Conservation (phyloP, 1,284 basidiomycete species). For the Naganishia albida region DNA sequence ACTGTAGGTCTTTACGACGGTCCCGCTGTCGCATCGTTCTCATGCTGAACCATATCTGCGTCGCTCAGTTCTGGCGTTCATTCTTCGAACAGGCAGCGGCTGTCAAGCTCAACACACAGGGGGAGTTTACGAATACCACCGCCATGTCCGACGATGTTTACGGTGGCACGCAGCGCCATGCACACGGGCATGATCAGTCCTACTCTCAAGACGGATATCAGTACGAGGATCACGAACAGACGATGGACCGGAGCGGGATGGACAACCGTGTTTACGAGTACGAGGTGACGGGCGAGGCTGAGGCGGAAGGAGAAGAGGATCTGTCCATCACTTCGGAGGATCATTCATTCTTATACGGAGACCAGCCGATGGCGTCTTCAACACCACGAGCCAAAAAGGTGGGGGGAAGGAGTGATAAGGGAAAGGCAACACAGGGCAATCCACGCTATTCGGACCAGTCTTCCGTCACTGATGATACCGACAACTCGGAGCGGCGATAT, state of each 20-base stretch:
- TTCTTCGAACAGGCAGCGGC: constrained; percentile 91
- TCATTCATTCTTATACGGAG: constrained; percentile 44
- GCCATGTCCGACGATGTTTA: constrained; percentile 25
- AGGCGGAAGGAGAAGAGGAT: constrained; percentile 30
- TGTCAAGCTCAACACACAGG: constrained; percentile 71
- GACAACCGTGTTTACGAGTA: constrained; percentile 34
- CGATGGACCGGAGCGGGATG: constrained; percentile 32
- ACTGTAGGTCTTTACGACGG: constrained; percentile 60
- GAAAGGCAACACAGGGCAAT: constrained; percentile 59
- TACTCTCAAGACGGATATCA: constrained; percentile 13
- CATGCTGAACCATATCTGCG: not conserved
- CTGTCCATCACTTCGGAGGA: constrained; percentile 36
- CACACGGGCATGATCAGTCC: constrained; percentile 12
- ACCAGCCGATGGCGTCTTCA: constrained; percentile 37
- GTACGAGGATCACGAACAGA: constrained; percentile 45
- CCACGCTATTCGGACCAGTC: constrained; percentile 25
- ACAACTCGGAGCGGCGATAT: constrained; percentile 4
- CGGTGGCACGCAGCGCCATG: constrained; percentile 11
- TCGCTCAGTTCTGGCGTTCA: constrained; percentile 83
- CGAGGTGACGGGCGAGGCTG: not conserved
- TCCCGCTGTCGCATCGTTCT: not conserved
- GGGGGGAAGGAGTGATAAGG: constrained; percentile 50
- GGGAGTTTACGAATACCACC: constrained; percentile 57
- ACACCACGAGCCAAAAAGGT: constrained; percentile 42
- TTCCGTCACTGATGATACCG: constrained; percentile 7